phyloP scores from a whole-genome alignment of 2,329 filamentous ascomycete species.

The Cladosporium sp. region DNA sequence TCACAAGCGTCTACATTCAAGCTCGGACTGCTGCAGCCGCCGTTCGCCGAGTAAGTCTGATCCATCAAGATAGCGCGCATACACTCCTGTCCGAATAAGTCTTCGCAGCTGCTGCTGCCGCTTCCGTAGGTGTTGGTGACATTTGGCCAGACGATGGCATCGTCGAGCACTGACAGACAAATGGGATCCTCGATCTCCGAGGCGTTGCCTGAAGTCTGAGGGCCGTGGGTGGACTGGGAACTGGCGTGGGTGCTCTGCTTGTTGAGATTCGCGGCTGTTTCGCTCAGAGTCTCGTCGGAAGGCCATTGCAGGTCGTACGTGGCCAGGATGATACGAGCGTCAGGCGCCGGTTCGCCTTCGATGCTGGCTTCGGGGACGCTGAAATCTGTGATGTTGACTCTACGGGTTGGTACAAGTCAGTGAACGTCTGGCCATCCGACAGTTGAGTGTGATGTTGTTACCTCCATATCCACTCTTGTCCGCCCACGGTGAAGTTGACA shows the following conservation, averaged over 20 bases:
- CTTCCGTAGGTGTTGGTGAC: not conserved
- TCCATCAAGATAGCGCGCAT: not conserved
- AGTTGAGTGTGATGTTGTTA: not conserved
- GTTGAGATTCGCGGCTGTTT: not conserved
- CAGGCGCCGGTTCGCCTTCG: not conserved
- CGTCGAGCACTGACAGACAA: not conserved
- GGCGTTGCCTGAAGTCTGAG: not conserved
- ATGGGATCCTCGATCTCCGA: not conserved
- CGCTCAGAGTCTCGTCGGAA: not conserved
- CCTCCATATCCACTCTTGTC: slow-evolving; percentile 1
- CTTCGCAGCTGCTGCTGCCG: not conserved
- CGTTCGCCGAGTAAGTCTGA: not conserved
- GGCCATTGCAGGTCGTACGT: not conserved
- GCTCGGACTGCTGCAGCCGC: not conserved
- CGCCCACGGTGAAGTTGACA: slow-evolving; percentile 3
- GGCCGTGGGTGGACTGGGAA: not conserved
- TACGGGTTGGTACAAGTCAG: not conserved
- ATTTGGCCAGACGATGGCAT: not conserved
- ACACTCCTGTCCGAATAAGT: not conserved
- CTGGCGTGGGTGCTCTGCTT: not conserved
- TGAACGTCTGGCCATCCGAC: not conserved
- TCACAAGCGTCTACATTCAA: not conserved
- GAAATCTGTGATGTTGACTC: not conserved
- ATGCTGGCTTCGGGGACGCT: not conserved
- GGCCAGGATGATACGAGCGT: not conserved